A percentile compares a stretch with the other conserved stretches of the same genome.
phyloP scores from a whole-genome alignment of 805 yeast genomes.

The Pachysolen tannophilus region DNA sequence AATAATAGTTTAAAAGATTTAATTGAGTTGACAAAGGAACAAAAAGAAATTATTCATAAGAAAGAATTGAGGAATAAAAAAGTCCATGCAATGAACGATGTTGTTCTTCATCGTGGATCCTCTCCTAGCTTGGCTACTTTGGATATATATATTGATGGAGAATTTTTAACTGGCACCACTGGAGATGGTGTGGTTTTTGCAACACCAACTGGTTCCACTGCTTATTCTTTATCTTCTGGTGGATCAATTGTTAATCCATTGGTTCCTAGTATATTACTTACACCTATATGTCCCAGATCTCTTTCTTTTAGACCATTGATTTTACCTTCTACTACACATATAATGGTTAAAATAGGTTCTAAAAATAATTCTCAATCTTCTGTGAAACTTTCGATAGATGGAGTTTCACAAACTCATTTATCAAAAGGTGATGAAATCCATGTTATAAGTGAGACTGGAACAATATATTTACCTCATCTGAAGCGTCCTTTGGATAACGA shows the following conservation, averaged over 20 bases:
- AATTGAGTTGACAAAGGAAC: slow-evolving; percentile 9
- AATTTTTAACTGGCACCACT: slow-evolving; percentile 79
- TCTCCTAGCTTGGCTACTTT: slow-evolving; percentile 78
- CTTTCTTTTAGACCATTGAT: slow-evolving; percentile 84
- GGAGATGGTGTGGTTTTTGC: slow-evolving; percentile 85
- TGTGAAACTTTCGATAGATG: slow-evolving; percentile 73
- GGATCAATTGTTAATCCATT: slow-evolving; percentile 90
- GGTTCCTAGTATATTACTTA: slow-evolving; percentile 72
- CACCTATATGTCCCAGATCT: slow-evolving; percentile 91
- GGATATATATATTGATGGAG: slow-evolving; percentile 80
- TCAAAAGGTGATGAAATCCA: slow-evolving; percentile 74
- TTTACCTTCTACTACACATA: slow-evolving; percentile 70
- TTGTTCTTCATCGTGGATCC: slow-evolving; percentile 80
- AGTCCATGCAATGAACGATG: slow-evolving; percentile 87
- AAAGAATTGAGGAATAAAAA: slow-evolving; percentile 17
- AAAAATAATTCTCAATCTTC: slow-evolving; percentile 30
- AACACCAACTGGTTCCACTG: slow-evolving; percentile 95
- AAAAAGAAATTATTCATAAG: slow-evolving; percentile 3
- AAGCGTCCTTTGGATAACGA: slow-evolving; percentile 28
- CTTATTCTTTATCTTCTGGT: slow-evolving; percentile 83
- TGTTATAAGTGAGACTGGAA: slow-evolving; percentile 57
- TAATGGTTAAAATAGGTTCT: slow-evolving; percentile 53
- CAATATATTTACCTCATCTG: slow-evolving; percentile 45
- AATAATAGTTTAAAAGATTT: slow-evolving; percentile 4
- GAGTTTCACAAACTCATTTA: slow-evolving; percentile 65